A percentile compares a stretch with the other conserved stretches of the same genome.
Conservation (phyloP, 768 basidiomycete species). For the Pulveroboletus frians region DNA sequence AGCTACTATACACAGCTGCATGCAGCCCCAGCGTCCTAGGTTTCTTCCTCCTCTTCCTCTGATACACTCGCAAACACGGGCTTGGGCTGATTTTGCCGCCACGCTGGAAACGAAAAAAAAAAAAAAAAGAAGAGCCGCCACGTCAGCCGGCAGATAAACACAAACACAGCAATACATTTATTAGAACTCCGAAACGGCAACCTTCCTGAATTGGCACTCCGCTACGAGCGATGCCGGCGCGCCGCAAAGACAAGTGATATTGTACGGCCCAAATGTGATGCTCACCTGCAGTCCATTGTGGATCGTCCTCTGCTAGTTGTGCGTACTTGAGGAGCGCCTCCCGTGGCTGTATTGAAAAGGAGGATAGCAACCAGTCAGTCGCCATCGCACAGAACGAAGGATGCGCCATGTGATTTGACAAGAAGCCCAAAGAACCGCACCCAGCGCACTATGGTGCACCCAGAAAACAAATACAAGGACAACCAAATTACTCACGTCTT, state of each 20-base stretch:
- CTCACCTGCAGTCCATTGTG: constrained; percentile 82
- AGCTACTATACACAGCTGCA: constrained; percentile 3
- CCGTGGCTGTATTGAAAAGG: constrained; percentile 61
- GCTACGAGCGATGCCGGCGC: constrained; percentile 17
- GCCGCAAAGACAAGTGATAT: constrained; percentile 12
- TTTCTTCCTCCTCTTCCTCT: constrained; percentile 53
- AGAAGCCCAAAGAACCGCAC: not conserved
- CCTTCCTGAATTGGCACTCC: constrained; percentile 25
- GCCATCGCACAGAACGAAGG: constrained; percentile 15
- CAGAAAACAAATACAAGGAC: constrained; percentile 7
- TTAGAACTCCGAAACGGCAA: constrained; percentile 30
- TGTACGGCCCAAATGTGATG: constrained; percentile 13
- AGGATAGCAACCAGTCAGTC: constrained; percentile 23
- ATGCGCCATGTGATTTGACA: constrained; percentile 14
- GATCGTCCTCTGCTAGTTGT: constrained; percentile 65
- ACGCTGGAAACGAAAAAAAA: constrained; percentile 62
- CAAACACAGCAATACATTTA: constrained; percentile 30
- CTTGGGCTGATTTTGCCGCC: constrained; percentile 81
- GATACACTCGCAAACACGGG: constrained; percentile 71
- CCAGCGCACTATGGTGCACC: not conserved
- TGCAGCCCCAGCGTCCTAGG: constrained; percentile 36
- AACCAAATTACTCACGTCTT: constrained; percentile 74
- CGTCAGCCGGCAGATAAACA: constrained; percentile 46
- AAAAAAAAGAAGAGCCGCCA: constrained; percentile 40
- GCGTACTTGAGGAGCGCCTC: constrained; percentile 97